phyloP scores from a whole-genome alignment of 1,284 basidiomycete genomes.

The Apiotrichum sp. region DNA sequence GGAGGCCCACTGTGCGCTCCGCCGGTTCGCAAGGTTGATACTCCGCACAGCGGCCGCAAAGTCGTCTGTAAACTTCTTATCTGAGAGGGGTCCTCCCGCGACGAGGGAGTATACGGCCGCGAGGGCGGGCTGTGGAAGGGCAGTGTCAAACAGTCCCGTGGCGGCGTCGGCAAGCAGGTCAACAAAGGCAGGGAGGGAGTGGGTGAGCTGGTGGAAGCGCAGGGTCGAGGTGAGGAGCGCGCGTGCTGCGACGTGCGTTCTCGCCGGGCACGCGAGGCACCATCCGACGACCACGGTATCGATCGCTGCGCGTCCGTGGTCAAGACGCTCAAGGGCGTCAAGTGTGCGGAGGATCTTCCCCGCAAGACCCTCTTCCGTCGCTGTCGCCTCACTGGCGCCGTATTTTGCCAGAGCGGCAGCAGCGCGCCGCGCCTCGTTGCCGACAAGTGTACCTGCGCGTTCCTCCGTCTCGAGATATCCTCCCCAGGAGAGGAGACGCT shows the following conservation, averaged over 20 bases:
- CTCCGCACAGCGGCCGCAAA: slow-evolving; percentile 8
- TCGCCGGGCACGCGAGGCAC: slow-evolving; percentile 25
- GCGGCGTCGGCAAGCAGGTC: slow-evolving; percentile 18
- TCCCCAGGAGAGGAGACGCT: slow-evolving; percentile 31
- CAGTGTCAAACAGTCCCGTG: slow-evolving; percentile 17
- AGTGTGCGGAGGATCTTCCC: slow-evolving; percentile 16
- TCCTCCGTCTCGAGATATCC: slow-evolving; percentile 41
- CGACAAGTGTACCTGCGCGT: slow-evolving; percentile 22
- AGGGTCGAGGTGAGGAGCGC: slow-evolving; percentile 23
- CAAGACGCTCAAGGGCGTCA: slow-evolving; percentile 25
- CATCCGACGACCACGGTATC: slow-evolving; percentile 26
- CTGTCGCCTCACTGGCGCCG: slow-evolving; percentile 10
- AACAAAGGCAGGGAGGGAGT: slow-evolving; percentile 23
- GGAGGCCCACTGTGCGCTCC: slow-evolving; percentile 10
- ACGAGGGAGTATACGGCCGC: slow-evolving; percentile 25
- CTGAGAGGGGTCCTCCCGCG: slow-evolving; percentile 19
- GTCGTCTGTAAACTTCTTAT: slow-evolving; percentile 7
- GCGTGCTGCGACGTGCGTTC: slow-evolving; percentile 10
- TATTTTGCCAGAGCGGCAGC: slow-evolving; percentile 16
- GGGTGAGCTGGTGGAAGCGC: slow-evolving; percentile 32
- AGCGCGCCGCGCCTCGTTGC: slow-evolving; percentile 14
- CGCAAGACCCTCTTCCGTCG: slow-evolving; percentile 14
- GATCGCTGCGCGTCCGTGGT: slow-evolving; percentile 26
- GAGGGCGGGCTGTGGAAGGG: slow-evolving; percentile 17
- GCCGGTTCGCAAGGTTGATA: slow-evolving; percentile 14